Evolutionary conservation across 345 rosid species (phyloP).

Genomic region (Eucalyptus regnans): DNA sequence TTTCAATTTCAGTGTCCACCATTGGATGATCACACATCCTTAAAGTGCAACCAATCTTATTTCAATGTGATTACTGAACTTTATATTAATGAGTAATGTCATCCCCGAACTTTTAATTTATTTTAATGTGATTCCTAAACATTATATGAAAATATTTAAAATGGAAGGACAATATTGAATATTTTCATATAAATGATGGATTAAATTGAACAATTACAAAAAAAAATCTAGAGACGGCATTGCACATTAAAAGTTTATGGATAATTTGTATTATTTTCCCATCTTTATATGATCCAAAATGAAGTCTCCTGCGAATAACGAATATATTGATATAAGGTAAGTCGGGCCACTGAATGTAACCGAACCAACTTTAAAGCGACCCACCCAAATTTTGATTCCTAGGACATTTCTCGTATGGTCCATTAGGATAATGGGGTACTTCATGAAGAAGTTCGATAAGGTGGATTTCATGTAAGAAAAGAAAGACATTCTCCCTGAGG

Average conservation of each 20-base stretch:
- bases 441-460: background rate
- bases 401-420: background rate
- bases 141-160: too few relatives aligned
- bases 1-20: background rate
- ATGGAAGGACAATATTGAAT: too few relatives aligned
- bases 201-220: too few relatives aligned
- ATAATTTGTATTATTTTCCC: too few relatives aligned
- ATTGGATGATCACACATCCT: background rate
- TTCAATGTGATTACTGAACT: background rate
- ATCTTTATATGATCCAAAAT: background rate
- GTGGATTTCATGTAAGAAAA: background rate
- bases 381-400: background rate
- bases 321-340: background rate
- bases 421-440: background rate
- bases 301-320: background rate
- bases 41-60: background rate
- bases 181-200: too few relatives aligned
- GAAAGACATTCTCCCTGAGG: background rate
- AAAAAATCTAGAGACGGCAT: too few relatives aligned
- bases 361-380: background rate
- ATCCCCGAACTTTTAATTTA: too few relatives aligned
- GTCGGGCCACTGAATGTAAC: background rate
- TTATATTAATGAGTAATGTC: too few relatives aligned
- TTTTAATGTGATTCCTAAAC: too few relatives aligned
- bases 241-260: too few relatives aligned